phyloP scores from a whole-genome alignment of 2,329 filamentous ascomycete genomes.

The Diaporthe batatas region DNA sequence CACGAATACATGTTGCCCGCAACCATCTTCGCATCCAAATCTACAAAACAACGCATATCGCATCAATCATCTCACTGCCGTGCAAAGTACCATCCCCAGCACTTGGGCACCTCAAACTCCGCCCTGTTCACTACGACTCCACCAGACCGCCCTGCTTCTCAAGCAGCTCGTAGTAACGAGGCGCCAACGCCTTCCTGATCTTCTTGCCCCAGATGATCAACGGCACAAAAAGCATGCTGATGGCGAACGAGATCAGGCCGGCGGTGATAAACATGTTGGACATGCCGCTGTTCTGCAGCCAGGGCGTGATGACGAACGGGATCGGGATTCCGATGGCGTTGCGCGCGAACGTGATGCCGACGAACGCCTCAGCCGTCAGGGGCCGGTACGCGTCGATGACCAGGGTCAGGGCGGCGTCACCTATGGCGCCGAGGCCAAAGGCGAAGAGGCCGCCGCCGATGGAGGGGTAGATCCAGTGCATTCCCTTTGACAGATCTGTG shows the following conservation, averaged over 20 bases:
- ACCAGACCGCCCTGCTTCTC: conserved; percentile 9
- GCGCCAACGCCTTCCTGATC: conserved; percentile 15
- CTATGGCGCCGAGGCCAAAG: conserved; percentile 47
- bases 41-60: background rate
- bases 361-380: conserved; percentile 37
- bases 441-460: conserved; percentile 46
- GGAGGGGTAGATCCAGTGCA: conserved; percentile 46
- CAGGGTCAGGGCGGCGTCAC: conserved; percentile 40
- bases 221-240: conserved; percentile 17
- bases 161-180: conserved; percentile 2
- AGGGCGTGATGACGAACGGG: conserved; percentile 34
- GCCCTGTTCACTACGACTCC: too few relatives aligned
- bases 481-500: conserved; percentile 37
- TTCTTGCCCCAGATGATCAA: conserved; percentile 25
- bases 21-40: background rate
- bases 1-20: background rate
- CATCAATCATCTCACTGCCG: too few relatives aligned
- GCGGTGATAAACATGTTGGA: conserved; percentile 18
- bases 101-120: too few relatives aligned
- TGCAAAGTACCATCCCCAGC: too few relatives aligned
- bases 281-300: background rate
- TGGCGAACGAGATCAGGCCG: background rate
- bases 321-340: conserved; percentile 32
- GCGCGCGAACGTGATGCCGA: conserved; percentile 36
- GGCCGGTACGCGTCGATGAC: conserved; percentile 34